Percentiles rank a stretch among this genome's conserved stretches.
These are phyloP conservation scores for Cicer chorassanicum DNA, from an alignment of 306 rosid species.

Conservation along the genomic window DNA sequence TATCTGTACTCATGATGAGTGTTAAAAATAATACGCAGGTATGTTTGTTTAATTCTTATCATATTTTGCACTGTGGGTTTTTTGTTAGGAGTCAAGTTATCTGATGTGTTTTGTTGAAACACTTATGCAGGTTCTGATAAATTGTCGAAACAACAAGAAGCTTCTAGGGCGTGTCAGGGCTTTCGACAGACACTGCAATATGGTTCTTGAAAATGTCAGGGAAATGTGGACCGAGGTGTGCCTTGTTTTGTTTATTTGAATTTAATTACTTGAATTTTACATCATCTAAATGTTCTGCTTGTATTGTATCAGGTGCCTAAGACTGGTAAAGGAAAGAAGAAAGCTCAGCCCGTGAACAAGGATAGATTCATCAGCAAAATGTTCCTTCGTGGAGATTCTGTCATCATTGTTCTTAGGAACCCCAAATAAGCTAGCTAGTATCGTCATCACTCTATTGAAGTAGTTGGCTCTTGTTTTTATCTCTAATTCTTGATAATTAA, in stretches of 20 bases:
- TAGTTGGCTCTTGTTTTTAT: constrained; percentile 1
- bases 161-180: constrained; percentile 95
- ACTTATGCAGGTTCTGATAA: constrained; percentile 70
- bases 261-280: neutral
- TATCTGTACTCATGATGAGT: constrained; percentile 93
- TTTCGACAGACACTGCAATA: constrained; percentile 92
- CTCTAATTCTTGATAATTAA: neutral
- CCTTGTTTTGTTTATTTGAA: neutral
- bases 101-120: neutral
- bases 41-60: neutral
- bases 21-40: constrained; percentile 94
- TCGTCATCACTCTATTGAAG: neutral
- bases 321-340: constrained; percentile 92
- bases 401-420: constrained; percentile 89
- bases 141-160: constrained; percentile 86
- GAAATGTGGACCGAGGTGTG: constrained; percentile 99
- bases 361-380: constrained; percentile 92
- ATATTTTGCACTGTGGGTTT: neutral
- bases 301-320: constrained; percentile 66
- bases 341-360: constrained; percentile 89
- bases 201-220: constrained; percentile 95
- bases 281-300: neutral
- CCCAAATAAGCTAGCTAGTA: constrained; percentile 70
- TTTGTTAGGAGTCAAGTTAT: neutral
- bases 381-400: constrained; percentile 91